Base-by-base conservation (phyloP, 2,329 filamentous ascomycete genomes). In the Cytospora schulzeri region DNA sequence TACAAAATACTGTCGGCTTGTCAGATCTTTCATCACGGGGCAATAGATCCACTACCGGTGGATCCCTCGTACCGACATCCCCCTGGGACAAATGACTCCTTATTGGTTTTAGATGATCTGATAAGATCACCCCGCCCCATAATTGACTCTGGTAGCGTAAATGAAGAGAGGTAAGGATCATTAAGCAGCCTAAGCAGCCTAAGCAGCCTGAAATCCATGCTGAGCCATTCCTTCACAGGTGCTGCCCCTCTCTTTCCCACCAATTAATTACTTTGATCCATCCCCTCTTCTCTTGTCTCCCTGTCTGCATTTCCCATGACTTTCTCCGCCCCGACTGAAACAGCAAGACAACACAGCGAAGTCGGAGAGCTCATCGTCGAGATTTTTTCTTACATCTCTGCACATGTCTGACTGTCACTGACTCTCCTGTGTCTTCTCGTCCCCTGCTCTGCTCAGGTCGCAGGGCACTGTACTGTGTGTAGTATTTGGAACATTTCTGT, bases 31-130 rank as follows among this genome's bases (percentile, higher is more conserved):
- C 59, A 55, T 51, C 33, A 28, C 22, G n/a, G 26, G 59, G 19
- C 31, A 38, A 22, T 15, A n/a, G 26, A 33, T 22, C 29, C 63
- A 29, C 33, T 31, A 48, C 22, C 62, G 58, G 59, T 55, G 48
- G 56, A 51, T 53, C 56, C 60, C 51, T 56, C 22, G 56, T 57
- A 38, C 52, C 61, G 56, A 48, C 57, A 31, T 31, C 9, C 9
- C 58, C 52, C 59, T 35, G 31, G 6, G 5, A 50, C 48, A 45
- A 35, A 33, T 15, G 28, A n/a, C n/a, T 57, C 24, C 50, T 63
- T 35, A 69, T 69, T 68, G 68, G 68, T 28, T 57, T 50, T 50
- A 68, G 68, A 71, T 71, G 69, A 71, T 71, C 69, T 69, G 67
- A 70, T 69, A 69, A 69, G 68, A 71, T 71, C 64, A 64, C n/a